Evolutionary conservation across 257 asterid species (phyloP).

Genomic region (Solanum etuberosum): DNA sequence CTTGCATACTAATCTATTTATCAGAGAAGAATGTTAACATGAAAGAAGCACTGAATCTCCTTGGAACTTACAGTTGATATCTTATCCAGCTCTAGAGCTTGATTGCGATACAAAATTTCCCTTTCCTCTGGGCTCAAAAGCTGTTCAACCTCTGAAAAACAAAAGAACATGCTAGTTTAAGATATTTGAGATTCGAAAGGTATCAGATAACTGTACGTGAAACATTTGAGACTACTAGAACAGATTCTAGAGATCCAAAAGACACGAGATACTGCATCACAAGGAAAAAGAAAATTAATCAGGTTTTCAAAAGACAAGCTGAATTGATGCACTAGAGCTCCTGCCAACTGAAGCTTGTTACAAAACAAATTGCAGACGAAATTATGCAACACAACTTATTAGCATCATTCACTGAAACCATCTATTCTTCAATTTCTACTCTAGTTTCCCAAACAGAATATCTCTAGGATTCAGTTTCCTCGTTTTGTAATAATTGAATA

Average conservation of each 20-base stretch:
- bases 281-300: background rate
- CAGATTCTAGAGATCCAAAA: background rate
- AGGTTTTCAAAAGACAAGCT: background rate
- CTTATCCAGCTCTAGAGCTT: slow-evolving; percentile 37
- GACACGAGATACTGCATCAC: background rate
- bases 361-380: background rate
- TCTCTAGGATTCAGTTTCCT: background rate
- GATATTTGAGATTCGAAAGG: background rate
- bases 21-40: background rate
- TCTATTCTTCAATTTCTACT: background rate
- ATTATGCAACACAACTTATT: background rate
- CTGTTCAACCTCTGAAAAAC: slow-evolving; percentile 60
- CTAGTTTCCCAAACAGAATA: background rate
- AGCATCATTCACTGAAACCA: background rate
- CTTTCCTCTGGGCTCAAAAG: slow-evolving; percentile 67
- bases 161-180: background rate
- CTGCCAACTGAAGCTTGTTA: background rate
- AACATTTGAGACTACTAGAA: background rate
- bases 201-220: background rate
- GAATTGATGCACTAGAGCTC: background rate
- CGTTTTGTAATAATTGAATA: background rate
- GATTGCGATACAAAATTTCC: slow-evolving; percentile 53
- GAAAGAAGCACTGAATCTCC: background rate
- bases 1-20: background rate
- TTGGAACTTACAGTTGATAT: slow-evolving; percentile 55